phyloP scores from a whole-genome alignment of 2,329 filamentous ascomycete species.

The Macrophomina tecta region DNA sequence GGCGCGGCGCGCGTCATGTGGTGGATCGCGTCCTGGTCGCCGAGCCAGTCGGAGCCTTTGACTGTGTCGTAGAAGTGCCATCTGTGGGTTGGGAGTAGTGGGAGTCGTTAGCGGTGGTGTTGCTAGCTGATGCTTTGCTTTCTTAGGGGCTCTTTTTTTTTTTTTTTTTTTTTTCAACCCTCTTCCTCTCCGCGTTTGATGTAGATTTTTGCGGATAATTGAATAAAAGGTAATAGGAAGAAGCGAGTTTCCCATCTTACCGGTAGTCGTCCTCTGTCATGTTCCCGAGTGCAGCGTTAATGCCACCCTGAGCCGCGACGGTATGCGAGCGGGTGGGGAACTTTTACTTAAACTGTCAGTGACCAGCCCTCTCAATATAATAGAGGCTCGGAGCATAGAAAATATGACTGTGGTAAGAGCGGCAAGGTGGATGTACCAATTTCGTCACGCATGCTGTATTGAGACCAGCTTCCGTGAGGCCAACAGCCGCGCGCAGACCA shows the following conservation, averaged over 20 bases:
- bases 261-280: conserved; percentile 64
- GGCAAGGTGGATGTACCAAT: conserved; percentile 39
- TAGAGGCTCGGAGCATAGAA: too few species aligned
- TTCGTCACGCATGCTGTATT: conserved; percentile 71
- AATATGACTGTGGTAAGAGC: background rate
- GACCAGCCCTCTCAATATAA: background rate
- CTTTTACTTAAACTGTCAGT: background rate
- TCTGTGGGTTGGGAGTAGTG: background rate
- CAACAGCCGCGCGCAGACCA: conserved; percentile 68
- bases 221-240: too few species aligned
- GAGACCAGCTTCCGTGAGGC: conserved; percentile 67
- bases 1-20: conserved; percentile 65
- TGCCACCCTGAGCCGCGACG: conserved; percentile 71
- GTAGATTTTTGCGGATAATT: too few species aligned
- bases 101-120: background rate
- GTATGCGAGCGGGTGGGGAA: conserved; percentile 70
- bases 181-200: too few species aligned
- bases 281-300: conserved; percentile 64
- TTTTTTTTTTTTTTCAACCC: too few species aligned
- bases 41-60: conserved; percentile 65
- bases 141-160: too few species aligned
- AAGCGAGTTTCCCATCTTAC: conserved; percentile 34
- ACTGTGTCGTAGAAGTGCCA: conserved; percentile 67
- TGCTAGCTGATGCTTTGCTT: too few species aligned
- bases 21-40: conserved; percentile 65